Base-by-base conservation (phyloP, 148 eudicot genomes). In the Chenopodium album region DNA sequence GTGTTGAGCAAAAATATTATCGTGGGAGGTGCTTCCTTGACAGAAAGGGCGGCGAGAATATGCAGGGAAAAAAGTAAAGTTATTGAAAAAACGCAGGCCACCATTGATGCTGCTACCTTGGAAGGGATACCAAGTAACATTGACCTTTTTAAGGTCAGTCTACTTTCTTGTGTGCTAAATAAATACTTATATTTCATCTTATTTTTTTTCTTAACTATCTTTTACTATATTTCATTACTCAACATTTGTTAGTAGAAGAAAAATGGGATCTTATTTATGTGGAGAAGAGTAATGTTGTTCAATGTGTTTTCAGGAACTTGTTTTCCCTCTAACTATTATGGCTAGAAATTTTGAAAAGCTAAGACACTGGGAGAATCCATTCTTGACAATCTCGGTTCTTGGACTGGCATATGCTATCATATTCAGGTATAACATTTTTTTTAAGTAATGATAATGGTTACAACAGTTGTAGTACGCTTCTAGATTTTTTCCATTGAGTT, bases 51-150 rank as follows among this genome's bases (percentile, higher is more conserved):
- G 26, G 88, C 93, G 66, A 76, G 77, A 78, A 86, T 74, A 9
- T 94, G 94, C 79, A 87, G 92, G 85, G 91, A 86, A 28, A 94
- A 85, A 79, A 87, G 81, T 46, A 83, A 82, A 68, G 93, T 84
- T 76, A 92, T 89, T 78, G 95, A 94, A 84, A 90, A 88, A 82
- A 92, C 97, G 60, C 97, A 90, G 84, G 98, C 98, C 52, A 94
- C 98, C 31, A 94, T 94, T 70, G 89, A 91, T 85, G 95, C 98
- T 78, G 98, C 98, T 65, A 94, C 89, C 86, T 83, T 94, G 71
- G 98, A 94, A 87, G 98, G 98, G 79, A 94, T 94, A 82, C 98
- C 98, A 67, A 92, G 91, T 86, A 94, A 94, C 85, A 93, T 94
- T 79, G 98, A 94, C 82, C 94, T 94, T 82, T 90, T 94, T 76